Evolutionary conservation across 192 early-diverging fungal species (phyloP).

Genomic region (Linderina pennispora): DNA sequence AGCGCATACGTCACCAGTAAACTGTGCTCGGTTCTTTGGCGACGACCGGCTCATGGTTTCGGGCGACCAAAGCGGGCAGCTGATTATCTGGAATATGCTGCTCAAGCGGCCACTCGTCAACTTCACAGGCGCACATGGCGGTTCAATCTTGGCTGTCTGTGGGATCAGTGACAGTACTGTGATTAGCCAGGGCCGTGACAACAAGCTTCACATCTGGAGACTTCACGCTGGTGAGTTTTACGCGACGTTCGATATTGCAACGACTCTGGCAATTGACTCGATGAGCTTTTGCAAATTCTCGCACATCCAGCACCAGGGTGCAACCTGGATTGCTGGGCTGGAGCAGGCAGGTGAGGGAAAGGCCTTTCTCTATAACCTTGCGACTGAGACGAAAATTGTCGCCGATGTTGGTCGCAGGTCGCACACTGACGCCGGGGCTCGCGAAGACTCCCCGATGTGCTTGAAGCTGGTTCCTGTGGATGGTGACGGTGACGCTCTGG

Average conservation of each 20-base stretch:
- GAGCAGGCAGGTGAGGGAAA: slow-evolving; percentile 8
- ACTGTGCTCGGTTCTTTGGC: slow-evolving; percentile 38
- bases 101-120: slow-evolving; percentile 26
- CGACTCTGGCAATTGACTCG: slow-evolving; percentile 23
- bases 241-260: slow-evolving; percentile 5
- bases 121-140: slow-evolving; percentile 12
- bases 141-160: slow-evolving; percentile 16
- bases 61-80: slow-evolving; percentile 36
- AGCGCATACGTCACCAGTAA: slow-evolving; percentile 38
- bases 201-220: slow-evolving; percentile 30
- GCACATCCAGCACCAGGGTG: background rate
- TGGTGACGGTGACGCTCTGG: background rate
- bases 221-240: slow-evolving; percentile 20
- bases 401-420: slow-evolving; percentile 23
- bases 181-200: slow-evolving; percentile 43
- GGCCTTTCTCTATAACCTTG: slow-evolving; percentile 18
- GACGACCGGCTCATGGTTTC: slow-evolving; percentile 33
- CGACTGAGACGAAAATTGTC: background rate
- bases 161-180: slow-evolving; percentile 14
- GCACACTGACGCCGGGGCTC: slow-evolving; percentile 8
- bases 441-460: slow-evolving; percentile 39
- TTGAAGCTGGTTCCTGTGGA: slow-evolving; percentile 4
- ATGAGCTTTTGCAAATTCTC: slow-evolving; percentile 44
- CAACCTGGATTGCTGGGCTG: slow-evolving; percentile 23
- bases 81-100: slow-evolving; percentile 46